Percentiles rank a stretch among this genome's conserved stretches.
Evolutionary conservation across 768 basidiomycete genomes (phyloP).

Genomic region (Naganishia kalamii): DNA sequence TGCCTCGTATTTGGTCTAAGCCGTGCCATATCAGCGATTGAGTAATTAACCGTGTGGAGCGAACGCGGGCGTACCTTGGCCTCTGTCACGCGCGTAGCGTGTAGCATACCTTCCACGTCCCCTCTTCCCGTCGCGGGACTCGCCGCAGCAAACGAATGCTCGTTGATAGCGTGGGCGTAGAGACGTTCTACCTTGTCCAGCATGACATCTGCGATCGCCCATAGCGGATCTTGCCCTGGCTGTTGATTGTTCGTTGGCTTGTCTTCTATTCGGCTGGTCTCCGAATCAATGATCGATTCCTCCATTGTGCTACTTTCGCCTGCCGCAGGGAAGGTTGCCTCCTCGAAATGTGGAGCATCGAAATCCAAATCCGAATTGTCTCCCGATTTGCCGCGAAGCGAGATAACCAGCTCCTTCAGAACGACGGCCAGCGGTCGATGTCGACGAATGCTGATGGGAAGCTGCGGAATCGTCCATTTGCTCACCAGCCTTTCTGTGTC

Average conservation of each 20-base stretch:
- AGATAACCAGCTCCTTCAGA: background rate
- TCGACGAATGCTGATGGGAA: background rate
- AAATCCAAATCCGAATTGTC: background rate
- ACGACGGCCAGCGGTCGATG: background rate
- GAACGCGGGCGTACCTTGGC: background rate
- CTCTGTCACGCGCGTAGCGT: background rate
- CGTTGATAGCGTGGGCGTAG: background rate
- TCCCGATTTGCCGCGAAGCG: background rate
- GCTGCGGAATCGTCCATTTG: background rate
- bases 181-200: background rate
- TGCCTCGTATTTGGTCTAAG: background rate
- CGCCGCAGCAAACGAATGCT: background rate
- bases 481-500: background rate
- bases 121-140: no score
- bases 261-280: background rate
- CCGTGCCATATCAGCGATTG: background rate
- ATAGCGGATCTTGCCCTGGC: slow-evolving; percentile 1
- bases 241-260: background rate
- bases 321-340: background rate
- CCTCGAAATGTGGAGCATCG: background rate
- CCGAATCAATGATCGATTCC: background rate
- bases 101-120: background rate
- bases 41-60: no score
- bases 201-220: slow-evolving; percentile 6
- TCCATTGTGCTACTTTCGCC: background rate